phyloP scores from a whole-genome alignment of 192 early-diverging fungal genomes.

The Entomortierella beljakovae region DNA sequence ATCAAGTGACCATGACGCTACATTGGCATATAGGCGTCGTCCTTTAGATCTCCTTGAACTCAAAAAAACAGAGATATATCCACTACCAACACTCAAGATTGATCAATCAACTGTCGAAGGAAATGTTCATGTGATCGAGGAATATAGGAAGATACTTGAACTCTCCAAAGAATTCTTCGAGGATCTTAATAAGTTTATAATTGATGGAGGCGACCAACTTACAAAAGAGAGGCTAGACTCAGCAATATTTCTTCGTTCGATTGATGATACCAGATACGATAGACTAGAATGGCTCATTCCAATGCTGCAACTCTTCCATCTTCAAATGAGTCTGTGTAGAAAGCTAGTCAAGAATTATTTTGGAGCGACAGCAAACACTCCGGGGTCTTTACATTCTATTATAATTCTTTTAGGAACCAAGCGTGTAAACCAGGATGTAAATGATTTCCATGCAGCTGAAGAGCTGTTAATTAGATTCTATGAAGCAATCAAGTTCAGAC shows the following conservation, averaged over 20 bases:
- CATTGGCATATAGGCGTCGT: no score
- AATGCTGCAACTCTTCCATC: constrained; percentile 15
- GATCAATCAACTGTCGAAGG: constrained; percentile 8
- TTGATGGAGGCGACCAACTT: constrained; percentile 14
- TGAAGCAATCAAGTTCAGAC: not conserved
- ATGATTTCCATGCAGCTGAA: constrained; percentile 1
- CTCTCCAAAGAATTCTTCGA: not conserved
- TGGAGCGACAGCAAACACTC: not conserved
- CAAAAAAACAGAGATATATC: no score
- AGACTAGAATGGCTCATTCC: constrained; percentile 4
- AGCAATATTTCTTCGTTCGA: not conserved
- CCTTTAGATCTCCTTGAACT: no score
- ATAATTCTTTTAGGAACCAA: not conserved
- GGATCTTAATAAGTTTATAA: not conserved
- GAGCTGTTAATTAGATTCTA: constrained; percentile 4
- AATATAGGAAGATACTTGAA: not conserved
- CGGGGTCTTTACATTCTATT: not conserved
- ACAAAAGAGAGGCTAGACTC: not conserved
- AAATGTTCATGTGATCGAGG: not conserved
- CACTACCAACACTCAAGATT: constrained; percentile 13
- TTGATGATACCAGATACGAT: not conserved
- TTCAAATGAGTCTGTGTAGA: constrained; percentile 3
- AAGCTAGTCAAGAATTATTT: constrained; percentile 14
- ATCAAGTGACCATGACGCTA: no score
- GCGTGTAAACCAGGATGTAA: not conserved